Base-by-base conservation (phyloP, 2,329 filamentous ascomycete genomes). In the Sarocladium kiliense region DNA sequence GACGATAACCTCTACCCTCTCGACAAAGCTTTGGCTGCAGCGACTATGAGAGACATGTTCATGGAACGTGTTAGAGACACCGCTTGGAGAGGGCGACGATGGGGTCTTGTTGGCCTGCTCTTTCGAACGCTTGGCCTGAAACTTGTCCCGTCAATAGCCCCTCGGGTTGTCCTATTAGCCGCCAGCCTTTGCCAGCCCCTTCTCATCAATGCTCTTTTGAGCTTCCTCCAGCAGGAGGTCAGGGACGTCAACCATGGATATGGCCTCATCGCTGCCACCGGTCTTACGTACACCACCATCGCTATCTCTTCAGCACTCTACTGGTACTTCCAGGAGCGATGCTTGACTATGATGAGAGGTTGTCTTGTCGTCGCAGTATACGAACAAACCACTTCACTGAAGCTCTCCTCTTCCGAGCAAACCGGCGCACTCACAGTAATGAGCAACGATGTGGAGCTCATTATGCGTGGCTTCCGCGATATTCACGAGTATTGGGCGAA, bases 121-220 rank as follows among this genome's bases (percentile, higher is more conserved):
- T 30, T 50, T 9, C 45, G 51, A 4, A 64, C 71, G 0, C 60
- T 76, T 1, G 56, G 61, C 0, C 65, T 68, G 0, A 67, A 67
- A 0, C 58, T 73, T 1, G 53, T 75, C 0, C 56, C 69, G 0
- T 71, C 73, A 0, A 57, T 75, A 1, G 61, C 64, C 1, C 71
- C 73, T 1, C 64, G 73, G 9, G 59, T 72, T 4, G 67, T 67
- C 1, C 60, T 74, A 4, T 64, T 73, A 2, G 73, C 66, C 14
- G 72, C 75, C 56, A 70, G 62, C 16, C 72, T 74, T 34, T 73
- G 71, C 36, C 73, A 74, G 45, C 74, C 75, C 0, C 71, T 77
- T 25, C 69, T 77, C 34, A 73, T 77, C 54, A 63, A 73, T 12
- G 61, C 65, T 0, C 63, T 73, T 0, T 60, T 77, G 1, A 56